These are phyloP conservation scores for Curvularia eragrostidis DNA, from an alignment of 2,329 filamentous ascomycete species.

Conservation along the genomic window DNA sequence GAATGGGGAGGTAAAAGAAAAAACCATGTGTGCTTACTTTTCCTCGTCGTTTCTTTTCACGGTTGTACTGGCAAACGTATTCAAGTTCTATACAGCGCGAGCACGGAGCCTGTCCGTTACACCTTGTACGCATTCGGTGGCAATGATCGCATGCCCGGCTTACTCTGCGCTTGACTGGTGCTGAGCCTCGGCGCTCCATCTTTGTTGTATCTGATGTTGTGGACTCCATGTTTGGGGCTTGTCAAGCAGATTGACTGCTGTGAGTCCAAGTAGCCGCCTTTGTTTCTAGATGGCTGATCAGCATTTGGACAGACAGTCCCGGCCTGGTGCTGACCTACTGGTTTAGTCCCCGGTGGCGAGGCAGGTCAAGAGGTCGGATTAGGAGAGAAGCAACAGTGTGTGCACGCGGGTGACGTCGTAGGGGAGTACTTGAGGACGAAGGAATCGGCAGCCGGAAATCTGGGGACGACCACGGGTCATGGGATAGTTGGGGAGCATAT, in stretches of 20 bases:
- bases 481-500: slow-evolving; percentile 46
- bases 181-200: slow-evolving; percentile 53
- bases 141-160: slow-evolving; percentile 95
- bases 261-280: slow-evolving; percentile 10
- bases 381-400: slow-evolving; percentile 5
- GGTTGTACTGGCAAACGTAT: slow-evolving; percentile 86
- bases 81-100: slow-evolving; percentile 84
- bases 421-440: slow-evolving; percentile 19
- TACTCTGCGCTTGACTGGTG: slow-evolving; percentile 81
- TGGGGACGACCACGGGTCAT: slow-evolving; percentile 40
- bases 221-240: slow-evolving; percentile 36
- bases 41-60: slow-evolving; percentile 91
- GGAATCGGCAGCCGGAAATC: slow-evolving; percentile 35
- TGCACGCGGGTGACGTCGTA: slow-evolving; percentile 9
- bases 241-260: slow-evolving; percentile 10
- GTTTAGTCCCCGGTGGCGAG: slow-evolving; percentile 8
- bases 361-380: background rate
- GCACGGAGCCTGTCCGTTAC: slow-evolving; percentile 88
- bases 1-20: background rate
- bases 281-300: slow-evolving; percentile 14
- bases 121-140: slow-evolving; percentile 93
- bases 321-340: slow-evolving; percentile 12
- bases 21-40: slow-evolving; percentile 68
- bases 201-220: slow-evolving; percentile 35
- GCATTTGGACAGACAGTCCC: slow-evolving; percentile 4